Base-by-base conservation (phyloP, 371 early-diverging fungal species). In the Mucor racemosus region DNA sequence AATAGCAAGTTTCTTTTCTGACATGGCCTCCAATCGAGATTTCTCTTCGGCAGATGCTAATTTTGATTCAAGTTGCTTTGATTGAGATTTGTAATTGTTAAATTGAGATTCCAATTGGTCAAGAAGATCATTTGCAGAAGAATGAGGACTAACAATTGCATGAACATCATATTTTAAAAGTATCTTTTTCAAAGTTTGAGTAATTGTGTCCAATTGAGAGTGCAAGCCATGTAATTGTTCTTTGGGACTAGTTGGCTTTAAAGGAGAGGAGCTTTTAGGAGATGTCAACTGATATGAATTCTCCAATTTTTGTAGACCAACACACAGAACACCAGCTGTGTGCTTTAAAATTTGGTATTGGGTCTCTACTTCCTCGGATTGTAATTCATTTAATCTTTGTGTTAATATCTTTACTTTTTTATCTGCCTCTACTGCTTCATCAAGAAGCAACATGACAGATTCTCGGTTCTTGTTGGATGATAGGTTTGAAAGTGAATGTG, bases 301-400 rank as follows among this genome's bases (percentile, higher is more conserved):
- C 63, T 83, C 83, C 4, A 82, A 53, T 19, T 79, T 66, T 19
- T 79, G 80, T 5, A 82, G 68, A 3, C 85, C 88, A 6, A 76
- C 57, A 1, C 76, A 75, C n/a, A 94, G 67, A 4, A 88, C 85
- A 13, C 86, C 90, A 0, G 90, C 89, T 11, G 88, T 87, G 64
- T 94, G 94, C 61, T 90, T 87, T 26, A 92, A 65, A 19, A 92
- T 80, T 15, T 76, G 79, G 14, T 88, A 78, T 58, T 91, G 91
- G 5, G 86, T 76, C n/a, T 90, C 86, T 15, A 89, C 77, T 21
- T 89, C 84, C 39, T 86, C 76, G 39, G 84, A 80, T 7, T 86
- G 80, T 35, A 87, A 62, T 39, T 86, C 84, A 80, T 88, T 88
- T 13, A 92, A 70, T 35, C 90, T 88, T n/a, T 84, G 79, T 2